These are phyloP conservation scores for Venturia oleaginea DNA, from an alignment of 2,329 filamentous ascomycete genomes.

Conservation along the genomic window DNA sequence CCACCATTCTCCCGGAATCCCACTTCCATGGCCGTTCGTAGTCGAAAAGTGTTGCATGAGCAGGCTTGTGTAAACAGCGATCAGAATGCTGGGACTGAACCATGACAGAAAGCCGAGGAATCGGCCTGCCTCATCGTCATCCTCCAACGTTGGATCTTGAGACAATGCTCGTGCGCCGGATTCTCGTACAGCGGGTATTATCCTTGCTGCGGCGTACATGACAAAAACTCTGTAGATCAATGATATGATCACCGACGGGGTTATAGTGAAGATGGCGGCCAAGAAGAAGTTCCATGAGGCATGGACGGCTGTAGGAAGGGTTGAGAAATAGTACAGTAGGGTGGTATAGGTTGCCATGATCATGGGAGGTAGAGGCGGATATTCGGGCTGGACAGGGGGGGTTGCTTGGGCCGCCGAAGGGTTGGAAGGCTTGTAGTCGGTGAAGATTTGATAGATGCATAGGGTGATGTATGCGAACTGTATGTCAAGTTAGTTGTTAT, in stretches of 20 bases:
- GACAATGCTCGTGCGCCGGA: constrained; percentile 74
- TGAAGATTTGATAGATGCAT: constrained; percentile 98
- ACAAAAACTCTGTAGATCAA: constrained; percentile 89
- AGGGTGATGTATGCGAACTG: constrained; percentile 93
- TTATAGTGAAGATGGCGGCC: constrained; percentile 90
- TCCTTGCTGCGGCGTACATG: constrained; percentile 88
- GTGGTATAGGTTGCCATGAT: constrained; percentile 98
- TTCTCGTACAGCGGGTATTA: constrained; percentile 88
- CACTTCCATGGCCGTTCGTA: constrained; percentile 49
- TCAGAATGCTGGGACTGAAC: constrained; percentile 90
- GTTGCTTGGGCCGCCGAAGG: constrained; percentile 43
- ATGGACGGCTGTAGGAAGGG: constrained; percentile 73
- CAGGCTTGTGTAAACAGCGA: constrained; percentile 92
- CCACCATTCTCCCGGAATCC: constrained; percentile 62
- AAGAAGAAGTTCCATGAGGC: constrained; percentile 79
- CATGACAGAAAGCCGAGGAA: constrained; percentile 78
- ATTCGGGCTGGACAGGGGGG: constrained; percentile 62
- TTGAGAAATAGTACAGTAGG: constrained; percentile 71
- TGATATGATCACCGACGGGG: constrained; percentile 90
- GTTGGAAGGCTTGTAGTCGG: constrained; percentile 81
- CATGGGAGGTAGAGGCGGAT: constrained; percentile 91
- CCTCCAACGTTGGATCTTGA: constrained; percentile 76
- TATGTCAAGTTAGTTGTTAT: constrained; percentile 10
- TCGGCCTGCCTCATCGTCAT: constrained; percentile 71
- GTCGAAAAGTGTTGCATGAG: constrained; percentile 92